phyloP scores from a whole-genome alignment of 2,329 filamentous ascomycete genomes.

The Chaetomiaceae sp. region DNA sequence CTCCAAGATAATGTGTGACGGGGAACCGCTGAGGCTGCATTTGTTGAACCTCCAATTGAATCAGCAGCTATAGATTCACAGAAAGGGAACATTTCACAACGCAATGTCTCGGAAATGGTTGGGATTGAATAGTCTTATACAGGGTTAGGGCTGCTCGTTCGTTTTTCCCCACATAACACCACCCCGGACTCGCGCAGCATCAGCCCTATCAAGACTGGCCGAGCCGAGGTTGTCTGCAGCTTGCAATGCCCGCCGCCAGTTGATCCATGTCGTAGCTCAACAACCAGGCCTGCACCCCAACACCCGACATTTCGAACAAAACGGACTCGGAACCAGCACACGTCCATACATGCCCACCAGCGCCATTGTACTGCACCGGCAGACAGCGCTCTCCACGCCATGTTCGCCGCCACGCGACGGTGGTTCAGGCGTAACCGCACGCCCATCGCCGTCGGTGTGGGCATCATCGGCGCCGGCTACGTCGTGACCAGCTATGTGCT shows the following conservation, averaged over 20 bases:
- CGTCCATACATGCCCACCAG: constrained; percentile 6
- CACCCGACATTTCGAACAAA: no score
- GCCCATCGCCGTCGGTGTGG: constrained; percentile 79
- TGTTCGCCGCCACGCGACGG: constrained; percentile 69
- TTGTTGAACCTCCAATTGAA: no score
- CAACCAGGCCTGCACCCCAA: no score
- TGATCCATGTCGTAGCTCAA: no score
- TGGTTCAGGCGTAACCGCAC: constrained; percentile 92
- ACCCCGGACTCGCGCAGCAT: constrained; percentile 6
- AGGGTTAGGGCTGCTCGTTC: constrained; percentile 11
- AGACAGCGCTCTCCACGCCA: constrained; percentile 27
- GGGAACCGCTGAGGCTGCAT: no score
- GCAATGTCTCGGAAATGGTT: no score
- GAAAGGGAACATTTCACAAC: no score
- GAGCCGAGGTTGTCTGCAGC: constrained; percentile 17
- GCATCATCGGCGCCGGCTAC: constrained; percentile 84
- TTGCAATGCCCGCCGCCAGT: background rate
- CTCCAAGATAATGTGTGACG: no score
- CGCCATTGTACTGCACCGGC: background rate
- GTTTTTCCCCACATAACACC: background rate
- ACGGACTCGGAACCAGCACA: background rate
- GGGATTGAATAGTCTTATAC: no score
- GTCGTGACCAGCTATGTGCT: constrained; percentile 88
- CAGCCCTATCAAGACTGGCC: constrained; percentile 18
- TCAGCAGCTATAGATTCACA: no score